These are phyloP conservation scores for Hyphodiscus hymeniophilus DNA, from an alignment of 495 filamentous ascomycete genomes.

Conservation along the genomic window DNA sequence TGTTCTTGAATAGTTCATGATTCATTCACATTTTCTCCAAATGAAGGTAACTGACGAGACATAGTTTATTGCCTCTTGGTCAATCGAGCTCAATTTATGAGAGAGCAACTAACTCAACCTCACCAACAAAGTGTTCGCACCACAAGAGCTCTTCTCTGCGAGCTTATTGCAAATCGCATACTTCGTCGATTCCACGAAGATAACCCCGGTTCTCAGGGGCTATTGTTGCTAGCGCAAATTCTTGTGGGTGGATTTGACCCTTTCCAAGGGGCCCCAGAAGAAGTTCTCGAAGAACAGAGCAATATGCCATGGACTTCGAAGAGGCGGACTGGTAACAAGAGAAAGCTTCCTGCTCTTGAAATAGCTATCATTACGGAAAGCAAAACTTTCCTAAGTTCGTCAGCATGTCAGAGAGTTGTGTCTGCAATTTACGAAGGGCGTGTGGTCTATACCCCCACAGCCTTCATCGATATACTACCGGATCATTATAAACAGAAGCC, in stretches of 20 bases:
- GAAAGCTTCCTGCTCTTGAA: conserved; percentile 59
- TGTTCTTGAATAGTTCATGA: too few species aligned
- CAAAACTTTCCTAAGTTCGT: conserved; percentile 56
- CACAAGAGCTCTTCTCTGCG: conserved; percentile 59
- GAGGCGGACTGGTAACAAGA: conserved; percentile 41
- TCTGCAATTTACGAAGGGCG: conserved; percentile 61
- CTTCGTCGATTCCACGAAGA: conserved; percentile 62
- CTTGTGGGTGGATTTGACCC: conserved; percentile 66
- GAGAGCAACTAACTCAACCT: conserved; percentile 54
- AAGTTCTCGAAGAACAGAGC: conserved; percentile 41
- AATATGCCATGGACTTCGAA: conserved; percentile 35
- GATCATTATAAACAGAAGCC: conserved; percentile 67
- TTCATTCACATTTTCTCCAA: too few species aligned
- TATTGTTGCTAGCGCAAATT: conserved; percentile 62
- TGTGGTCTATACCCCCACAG: conserved; percentile 61
- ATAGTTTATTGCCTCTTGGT: conserved; percentile 63
- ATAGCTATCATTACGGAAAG: conserved; percentile 63
- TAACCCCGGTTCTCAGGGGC: conserved; percentile 47
- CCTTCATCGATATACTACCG: conserved; percentile 62
- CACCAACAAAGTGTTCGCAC: conserved; percentile 63
- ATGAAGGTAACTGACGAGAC: neutral
- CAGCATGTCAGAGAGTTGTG: conserved; percentile 62
- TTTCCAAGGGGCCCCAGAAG: conserved; percentile 52
- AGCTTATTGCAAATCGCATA: conserved; percentile 57
- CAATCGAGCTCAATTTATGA: conserved; percentile 59